Conservation (phyloP, 768 basidiomycete species). For the Russula earlei region DNA sequence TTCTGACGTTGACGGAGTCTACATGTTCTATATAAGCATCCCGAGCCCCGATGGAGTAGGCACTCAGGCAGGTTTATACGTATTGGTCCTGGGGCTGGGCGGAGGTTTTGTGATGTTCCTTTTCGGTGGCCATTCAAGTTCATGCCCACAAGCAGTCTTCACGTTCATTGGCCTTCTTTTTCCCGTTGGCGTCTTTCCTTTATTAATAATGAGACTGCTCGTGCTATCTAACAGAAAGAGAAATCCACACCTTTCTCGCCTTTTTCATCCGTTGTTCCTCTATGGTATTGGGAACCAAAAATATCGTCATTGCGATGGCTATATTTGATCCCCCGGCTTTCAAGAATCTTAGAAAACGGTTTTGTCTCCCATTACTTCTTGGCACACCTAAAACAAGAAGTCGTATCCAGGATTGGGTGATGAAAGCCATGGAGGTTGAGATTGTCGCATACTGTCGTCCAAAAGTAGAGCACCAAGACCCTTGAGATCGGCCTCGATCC, state of each 20-base stretch:
- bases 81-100: conserved; percentile 41
- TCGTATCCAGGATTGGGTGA: conserved; percentile 20
- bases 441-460: conserved; percentile 19
- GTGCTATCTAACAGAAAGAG: not conserved
- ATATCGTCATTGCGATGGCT: conserved; percentile 69
- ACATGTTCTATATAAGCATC: not conserved
- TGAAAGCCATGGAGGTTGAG: not conserved
- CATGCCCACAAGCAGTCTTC: conserved; percentile 23
- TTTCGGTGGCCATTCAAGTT: conserved; percentile 55
- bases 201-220: not conserved
- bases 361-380: conserved; percentile 35
- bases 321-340: conserved; percentile 55
- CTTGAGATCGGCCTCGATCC: conserved; percentile 35
- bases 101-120: conserved; percentile 47
- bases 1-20: conserved; percentile 48
- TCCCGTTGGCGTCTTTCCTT: conserved; percentile 21
- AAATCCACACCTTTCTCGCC: conserved; percentile 37
- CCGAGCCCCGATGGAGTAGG: not conserved
- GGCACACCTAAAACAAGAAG: conserved; percentile 23
- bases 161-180: conserved; percentile 20
- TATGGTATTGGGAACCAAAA: conserved; percentile 54
- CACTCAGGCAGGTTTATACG: not conserved
- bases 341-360: conserved; percentile 49
- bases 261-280: conserved; percentile 54
- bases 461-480: conserved; percentile 51